These are phyloP conservation scores for Narthecium ossifragum DNA, from an alignment of 106 monocot genomes.

Conservation along the genomic window DNA sequence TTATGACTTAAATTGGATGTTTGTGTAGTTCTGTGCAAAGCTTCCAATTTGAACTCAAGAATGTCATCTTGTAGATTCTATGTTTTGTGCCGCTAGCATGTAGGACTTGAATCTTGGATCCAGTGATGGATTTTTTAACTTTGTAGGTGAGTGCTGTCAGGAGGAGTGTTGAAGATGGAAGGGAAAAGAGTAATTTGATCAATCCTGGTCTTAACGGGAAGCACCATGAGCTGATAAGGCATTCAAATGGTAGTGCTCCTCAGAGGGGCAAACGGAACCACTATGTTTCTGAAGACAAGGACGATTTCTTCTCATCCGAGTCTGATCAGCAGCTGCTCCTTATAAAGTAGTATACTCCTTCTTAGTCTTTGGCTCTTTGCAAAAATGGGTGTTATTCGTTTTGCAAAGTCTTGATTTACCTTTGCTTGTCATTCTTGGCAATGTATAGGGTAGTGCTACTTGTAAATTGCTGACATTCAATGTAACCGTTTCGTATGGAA, in stretches of 20 bases:
- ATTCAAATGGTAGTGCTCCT: conserved; percentile 32
- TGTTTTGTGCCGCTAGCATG: neutral
- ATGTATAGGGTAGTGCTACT: no score
- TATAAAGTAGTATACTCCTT: conserved; percentile 39
- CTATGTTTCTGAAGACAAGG: conserved; percentile 32
- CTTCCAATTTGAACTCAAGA: no score
- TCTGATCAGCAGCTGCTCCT: conserved; percentile 81
- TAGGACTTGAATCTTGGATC: no score
- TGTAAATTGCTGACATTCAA: no score
- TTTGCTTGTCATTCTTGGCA: no score
- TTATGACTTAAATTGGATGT: neutral
- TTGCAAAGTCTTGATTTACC: no score
- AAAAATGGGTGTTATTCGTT: no score
- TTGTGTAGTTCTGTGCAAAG: no score
- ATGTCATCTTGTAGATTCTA: no score
- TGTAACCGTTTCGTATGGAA: no score
- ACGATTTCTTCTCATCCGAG: conserved; percentile 91
- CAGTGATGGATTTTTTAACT: neutral
- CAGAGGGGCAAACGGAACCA: conserved; percentile 32
- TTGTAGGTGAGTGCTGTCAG: conserved; percentile 53
- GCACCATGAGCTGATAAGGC: conserved; percentile 46
- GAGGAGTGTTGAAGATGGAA: conserved; percentile 63
- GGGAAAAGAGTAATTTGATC: conserved; percentile 21
- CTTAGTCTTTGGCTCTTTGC: neutral
- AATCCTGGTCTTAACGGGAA: conserved; percentile 20